Evolutionary conservation across 495 filamentous ascomycete genomes (phyloP), one percentile per base, ranked within the genome.

Genomic region (Tuber umbilicatum): DNA sequence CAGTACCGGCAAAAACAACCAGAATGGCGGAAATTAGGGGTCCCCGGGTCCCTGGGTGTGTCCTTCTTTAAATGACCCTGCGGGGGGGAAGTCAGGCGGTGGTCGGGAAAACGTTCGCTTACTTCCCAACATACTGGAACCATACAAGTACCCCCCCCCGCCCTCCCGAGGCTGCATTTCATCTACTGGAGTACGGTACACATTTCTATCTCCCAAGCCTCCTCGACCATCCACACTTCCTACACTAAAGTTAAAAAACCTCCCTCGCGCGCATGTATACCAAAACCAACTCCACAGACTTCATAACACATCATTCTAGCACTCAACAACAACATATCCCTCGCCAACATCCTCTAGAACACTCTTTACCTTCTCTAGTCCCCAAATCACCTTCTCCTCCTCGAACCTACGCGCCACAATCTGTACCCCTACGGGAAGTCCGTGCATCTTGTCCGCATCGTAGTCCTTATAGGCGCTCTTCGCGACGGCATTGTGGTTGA

Each of bases 391-490:
- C 85, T 95, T 96, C 86, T 99, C 95, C 83, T 99, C 95, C 83
- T 97, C 89, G 81, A 97, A 86, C 60, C 94, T 86, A 7, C 93
- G 93, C 2, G 75, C 78, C 3, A 98, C 92, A 27, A 98, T 86
- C 84, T 98, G 95, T 47, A 97, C 90, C 0, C 88, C 94, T 0
- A 97, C 92, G 0, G 95, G 95, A 74, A 99, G 84, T 5, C 94
- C 94, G 40, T 91, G 89, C 94, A 98, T 99, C 68, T 87, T 89
- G 10, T 84, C 83, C 5, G 93, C 90, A 81, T 98, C 90, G 81
- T 98, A 99, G 80, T 93, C 89, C 81, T 89, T 91, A 86, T 95
- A 98, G 0, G 93, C 94, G 10, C 94, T 93, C 31, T 85, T 85
- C 0, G 94, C 93, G 27, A 97, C 89, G 0, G 90, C 89, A 79